These are phyloP conservation scores for Schizonepeta tenuifolia DNA, from an alignment of 257 asterid species.

Conservation along the genomic window DNA sequence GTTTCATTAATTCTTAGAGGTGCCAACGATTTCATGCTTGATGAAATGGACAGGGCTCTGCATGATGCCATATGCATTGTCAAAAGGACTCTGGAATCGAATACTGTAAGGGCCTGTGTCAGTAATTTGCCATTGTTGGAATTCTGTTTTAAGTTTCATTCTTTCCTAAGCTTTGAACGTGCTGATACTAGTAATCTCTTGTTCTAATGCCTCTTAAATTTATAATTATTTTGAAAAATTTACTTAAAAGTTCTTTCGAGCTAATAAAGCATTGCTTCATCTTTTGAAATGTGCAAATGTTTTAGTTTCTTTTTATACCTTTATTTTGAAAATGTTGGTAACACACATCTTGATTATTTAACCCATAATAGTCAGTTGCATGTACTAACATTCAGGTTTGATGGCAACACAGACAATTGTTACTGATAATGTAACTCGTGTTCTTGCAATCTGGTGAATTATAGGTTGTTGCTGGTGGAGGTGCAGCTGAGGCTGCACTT, in stretches of 20 bases:
- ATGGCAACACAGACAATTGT: too few species aligned
- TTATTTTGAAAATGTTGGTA: too few species aligned
- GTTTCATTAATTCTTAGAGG: slow-evolving; percentile 87
- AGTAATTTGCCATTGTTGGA: slow-evolving; percentile 1
- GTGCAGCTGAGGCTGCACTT: slow-evolving; percentile 95
- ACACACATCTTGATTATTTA: too few species aligned
- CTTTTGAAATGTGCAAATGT: too few species aligned
- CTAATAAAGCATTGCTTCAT: too few species aligned
- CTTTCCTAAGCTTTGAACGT: background rate
- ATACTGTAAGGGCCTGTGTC: slow-evolving; percentile 52
- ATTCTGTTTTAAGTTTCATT: background rate
- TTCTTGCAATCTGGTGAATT: slow-evolving; percentile 25
- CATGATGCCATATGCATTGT: slow-evolving; percentile 90
- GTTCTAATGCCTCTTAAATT: too few species aligned
- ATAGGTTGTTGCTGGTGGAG: slow-evolving; percentile 98
- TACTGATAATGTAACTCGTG: background rate
- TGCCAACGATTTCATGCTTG: slow-evolving; percentile 95
- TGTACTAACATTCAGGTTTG: too few species aligned
- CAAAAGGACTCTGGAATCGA: slow-evolving; percentile 87
- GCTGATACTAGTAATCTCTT: too few species aligned
- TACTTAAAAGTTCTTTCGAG: too few species aligned
- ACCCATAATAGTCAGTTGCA: too few species aligned
- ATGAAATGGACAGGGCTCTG: slow-evolving; percentile 97
- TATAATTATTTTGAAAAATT: too few species aligned
- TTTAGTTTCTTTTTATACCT: too few species aligned